Percentiles rank a stretch among this genome's conserved stretches.
These are phyloP conservation scores for Trichosporon coremiiforme DNA, from an alignment of 1,284 basidiomycete genomes.

Conservation along the genomic window DNA sequence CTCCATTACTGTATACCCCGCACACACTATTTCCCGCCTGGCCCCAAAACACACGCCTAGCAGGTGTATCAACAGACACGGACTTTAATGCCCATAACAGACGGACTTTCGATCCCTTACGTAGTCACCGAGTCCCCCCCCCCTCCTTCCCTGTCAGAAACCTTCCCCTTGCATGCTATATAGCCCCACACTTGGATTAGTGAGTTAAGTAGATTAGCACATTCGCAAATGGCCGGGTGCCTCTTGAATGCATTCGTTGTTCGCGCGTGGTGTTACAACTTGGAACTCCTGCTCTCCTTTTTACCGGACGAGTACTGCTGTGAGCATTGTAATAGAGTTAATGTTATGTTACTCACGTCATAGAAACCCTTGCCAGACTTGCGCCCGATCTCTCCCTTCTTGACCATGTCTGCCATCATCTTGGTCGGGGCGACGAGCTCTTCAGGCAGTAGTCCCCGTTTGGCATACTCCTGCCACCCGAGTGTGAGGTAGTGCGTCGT, in stretches of 20 bases:
- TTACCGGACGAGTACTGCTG: background rate
- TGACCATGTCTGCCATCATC: slow-evolving; percentile 60
- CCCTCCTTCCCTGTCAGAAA: slow-evolving; percentile 1
- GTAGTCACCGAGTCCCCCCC: background rate
- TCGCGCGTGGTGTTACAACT: slow-evolving; percentile 1
- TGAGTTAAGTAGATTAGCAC: slow-evolving; percentile 15
- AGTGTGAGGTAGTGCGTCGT: slow-evolving; percentile 46
- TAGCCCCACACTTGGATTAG: slow-evolving; percentile 17
- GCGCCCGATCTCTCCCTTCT: slow-evolving; percentile 61
- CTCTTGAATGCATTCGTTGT: slow-evolving; percentile 24
- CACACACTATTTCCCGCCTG: slow-evolving; percentile 15
- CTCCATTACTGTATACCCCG: slow-evolving; percentile 13
- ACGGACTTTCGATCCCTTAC: slow-evolving; percentile 1
- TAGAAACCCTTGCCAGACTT: slow-evolving; percentile 60
- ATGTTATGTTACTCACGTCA: slow-evolving; percentile 42
- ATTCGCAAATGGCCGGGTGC: slow-evolving; percentile 21
- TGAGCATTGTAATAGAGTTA: background rate
- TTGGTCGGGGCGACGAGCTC: slow-evolving; percentile 58
- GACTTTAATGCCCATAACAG: slow-evolving; percentile 12
- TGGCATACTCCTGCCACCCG: slow-evolving; percentile 61
- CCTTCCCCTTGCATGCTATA: slow-evolving; percentile 12
- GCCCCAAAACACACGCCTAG: slow-evolving; percentile 11
- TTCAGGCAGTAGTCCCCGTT: slow-evolving; percentile 55
- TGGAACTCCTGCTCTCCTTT: background rate
- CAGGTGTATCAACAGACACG: slow-evolving; percentile 13